A percentile compares a stretch with the other conserved stretches of the same genome.
These are phyloP conservation scores for Sporisorium graminicola DNA, from an alignment of 1,284 basidiomycete species.

Conservation along the genomic window DNA sequence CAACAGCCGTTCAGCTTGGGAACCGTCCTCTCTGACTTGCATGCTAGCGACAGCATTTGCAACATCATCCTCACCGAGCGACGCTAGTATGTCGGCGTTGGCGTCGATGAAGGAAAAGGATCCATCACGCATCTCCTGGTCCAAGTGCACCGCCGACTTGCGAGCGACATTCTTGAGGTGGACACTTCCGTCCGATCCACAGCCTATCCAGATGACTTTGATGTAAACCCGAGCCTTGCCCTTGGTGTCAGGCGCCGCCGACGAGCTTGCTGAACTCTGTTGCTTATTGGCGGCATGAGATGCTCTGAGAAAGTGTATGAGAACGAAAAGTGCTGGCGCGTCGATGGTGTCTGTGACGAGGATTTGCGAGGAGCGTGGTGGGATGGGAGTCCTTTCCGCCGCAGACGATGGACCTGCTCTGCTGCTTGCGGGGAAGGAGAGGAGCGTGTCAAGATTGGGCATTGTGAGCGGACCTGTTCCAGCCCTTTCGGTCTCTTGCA, in stretches of 20 bases:
- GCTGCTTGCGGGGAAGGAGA: constrained; percentile 32
- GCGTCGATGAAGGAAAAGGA: constrained; percentile 44
- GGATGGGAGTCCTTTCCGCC: constrained; percentile 30
- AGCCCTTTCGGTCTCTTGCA: not conserved
- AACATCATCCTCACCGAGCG: not conserved
- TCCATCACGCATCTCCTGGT: constrained; percentile 27
- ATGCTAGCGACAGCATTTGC: not conserved
- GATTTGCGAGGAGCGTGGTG: constrained; percentile 48
- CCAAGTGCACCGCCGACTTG: constrained; percentile 46
- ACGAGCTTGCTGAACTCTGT: not conserved
- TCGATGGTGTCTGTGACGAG: constrained; percentile 56
- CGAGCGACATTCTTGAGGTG: constrained; percentile 47
- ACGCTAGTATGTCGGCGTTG: not conserved
- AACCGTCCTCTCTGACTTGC: not conserved
- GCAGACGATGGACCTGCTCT: constrained; percentile 19
- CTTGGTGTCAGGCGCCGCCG: constrained; percentile 4
- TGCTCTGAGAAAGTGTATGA: constrained; percentile 46
- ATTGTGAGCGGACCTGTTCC: constrained; percentile 5
- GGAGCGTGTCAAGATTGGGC: constrained; percentile 46
- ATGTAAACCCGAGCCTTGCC: constrained; percentile 16
- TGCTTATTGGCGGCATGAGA: constrained; percentile 26
- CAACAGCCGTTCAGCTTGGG: constrained; percentile 4
- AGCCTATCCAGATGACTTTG: constrained; percentile 54
- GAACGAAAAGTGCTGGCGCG: constrained; percentile 48
- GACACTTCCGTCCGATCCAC: constrained; percentile 36